Evolutionary conservation across 805 yeast genomes (phyloP).

Genomic region (Candida morakotiae): DNA sequence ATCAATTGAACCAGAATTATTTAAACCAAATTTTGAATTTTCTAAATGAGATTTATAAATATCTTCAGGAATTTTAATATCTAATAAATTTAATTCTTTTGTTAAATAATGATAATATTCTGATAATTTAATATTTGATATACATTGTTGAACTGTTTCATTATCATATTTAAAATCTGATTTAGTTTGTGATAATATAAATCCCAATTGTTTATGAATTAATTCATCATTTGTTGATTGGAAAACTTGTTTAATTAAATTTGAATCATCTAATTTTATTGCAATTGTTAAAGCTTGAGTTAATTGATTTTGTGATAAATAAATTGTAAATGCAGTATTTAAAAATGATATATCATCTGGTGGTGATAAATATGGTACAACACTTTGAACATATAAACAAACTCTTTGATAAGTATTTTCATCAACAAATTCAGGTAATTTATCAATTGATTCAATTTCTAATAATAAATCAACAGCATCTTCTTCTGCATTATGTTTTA

Average conservation of each 20-base stretch:
- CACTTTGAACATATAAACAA: slow-evolving; percentile 89
- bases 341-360: slow-evolving; percentile 87
- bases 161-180: slow-evolving; percentile 65
- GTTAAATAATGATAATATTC: slow-evolving; percentile 78
- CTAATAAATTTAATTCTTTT: slow-evolving; percentile 81
- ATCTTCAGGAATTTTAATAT: slow-evolving; percentile 93
- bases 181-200: slow-evolving; percentile 83
- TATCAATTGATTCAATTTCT: slow-evolving; percentile 85
- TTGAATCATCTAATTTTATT: slow-evolving; percentile 79
- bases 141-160: slow-evolving; percentile 75
- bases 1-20: slow-evolving; percentile 58
- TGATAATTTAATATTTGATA: slow-evolving; percentile 73
- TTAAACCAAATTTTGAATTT: slow-evolving; percentile 54
- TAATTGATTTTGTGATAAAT: slow-evolving; percentile 70
- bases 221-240: slow-evolving; percentile 70
- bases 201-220: slow-evolving; percentile 85
- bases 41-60: slow-evolving; percentile 89
- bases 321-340: slow-evolving; percentile 83
- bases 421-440: slow-evolving; percentile 80
- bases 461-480: slow-evolving; percentile 93
- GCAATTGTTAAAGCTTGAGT: slow-evolving; percentile 92
- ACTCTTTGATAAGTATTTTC: slow-evolving; percentile 81
- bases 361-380: slow-evolving; percentile 94
- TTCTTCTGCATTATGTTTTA: slow-evolving; percentile 95
- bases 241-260: slow-evolving; percentile 73